These are phyloP conservation scores for Mycena alexandri DNA, from an alignment of 768 basidiomycete genomes.

Conservation along the genomic window DNA sequence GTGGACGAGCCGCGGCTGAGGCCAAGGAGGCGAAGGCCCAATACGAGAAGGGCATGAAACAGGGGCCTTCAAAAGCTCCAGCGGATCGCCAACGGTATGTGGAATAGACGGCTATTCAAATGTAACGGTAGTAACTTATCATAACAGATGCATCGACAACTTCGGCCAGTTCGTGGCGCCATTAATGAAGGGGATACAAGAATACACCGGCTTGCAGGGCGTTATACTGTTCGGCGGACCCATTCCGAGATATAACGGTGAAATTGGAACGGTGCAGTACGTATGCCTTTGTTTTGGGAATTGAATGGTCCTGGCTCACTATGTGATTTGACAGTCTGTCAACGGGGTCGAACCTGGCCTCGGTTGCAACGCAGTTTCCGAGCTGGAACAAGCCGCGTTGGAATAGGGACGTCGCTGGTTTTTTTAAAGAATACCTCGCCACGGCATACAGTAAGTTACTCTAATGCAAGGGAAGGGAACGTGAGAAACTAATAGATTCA, in stretches of 20 bases:
- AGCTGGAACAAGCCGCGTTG: background rate
- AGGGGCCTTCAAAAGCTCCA: background rate
- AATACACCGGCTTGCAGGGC: constrained; percentile 14
- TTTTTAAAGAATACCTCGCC: constrained; percentile 14
- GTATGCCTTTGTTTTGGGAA: background rate
- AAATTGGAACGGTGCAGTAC: constrained; percentile 16
- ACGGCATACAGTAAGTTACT: constrained; percentile 25
- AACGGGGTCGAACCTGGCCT: background rate
- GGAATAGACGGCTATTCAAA: no score
- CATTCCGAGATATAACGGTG: constrained; percentile 17
- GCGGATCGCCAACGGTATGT: constrained; percentile 12
- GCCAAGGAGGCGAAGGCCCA: background rate
- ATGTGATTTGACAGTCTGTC: no score
- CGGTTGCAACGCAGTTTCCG: background rate
- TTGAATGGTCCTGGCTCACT: no score
- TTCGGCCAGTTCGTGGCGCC: constrained; percentile 7
- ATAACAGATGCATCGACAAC: constrained; percentile 10
- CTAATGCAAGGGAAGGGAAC: no score
- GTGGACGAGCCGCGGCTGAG: background rate
- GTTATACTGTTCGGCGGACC: constrained; percentile 6
- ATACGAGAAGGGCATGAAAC: constrained; percentile 5
- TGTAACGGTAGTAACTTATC: no score
- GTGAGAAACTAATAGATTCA: no score
- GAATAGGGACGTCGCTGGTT: background rate
- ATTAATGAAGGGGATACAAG: background rate